These are phyloP conservation scores for Chaetomiaceae sp. DNA, from an alignment of 2,329 filamentous ascomycete species.

Conservation along the genomic window DNA sequence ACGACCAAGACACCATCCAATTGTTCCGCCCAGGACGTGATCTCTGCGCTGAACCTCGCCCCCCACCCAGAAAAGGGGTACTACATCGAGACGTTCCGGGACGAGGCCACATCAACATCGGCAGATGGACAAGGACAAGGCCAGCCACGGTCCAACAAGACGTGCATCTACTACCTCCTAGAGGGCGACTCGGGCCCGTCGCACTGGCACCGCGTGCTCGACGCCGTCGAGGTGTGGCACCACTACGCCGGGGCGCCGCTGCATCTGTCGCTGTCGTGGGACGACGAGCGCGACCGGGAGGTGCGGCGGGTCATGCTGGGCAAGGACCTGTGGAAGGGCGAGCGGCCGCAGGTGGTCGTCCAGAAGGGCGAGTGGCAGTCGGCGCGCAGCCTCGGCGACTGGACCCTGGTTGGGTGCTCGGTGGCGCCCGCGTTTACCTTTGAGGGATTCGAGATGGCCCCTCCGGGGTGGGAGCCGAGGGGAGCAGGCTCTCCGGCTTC, in stretches of 20 bases:
- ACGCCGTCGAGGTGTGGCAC: slow-evolving; percentile 48
- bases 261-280: slow-evolving; percentile 38
- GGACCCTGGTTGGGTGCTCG: slow-evolving; percentile 40
- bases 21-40: slow-evolving; percentile 40
- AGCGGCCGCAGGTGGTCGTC: slow-evolving; percentile 42
- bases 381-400: slow-evolving; percentile 40
- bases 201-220: slow-evolving; percentile 45
- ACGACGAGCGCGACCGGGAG: slow-evolving; percentile 37
- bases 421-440: slow-evolving; percentile 27
- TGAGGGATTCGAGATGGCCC: slow-evolving; percentile 30
- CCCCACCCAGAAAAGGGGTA: slow-evolving; percentile 47
- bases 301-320: slow-evolving; percentile 36
- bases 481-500: not conserved
- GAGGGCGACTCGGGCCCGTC: slow-evolving; percentile 40
- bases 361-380: slow-evolving; percentile 41
- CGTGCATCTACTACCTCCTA: slow-evolving; percentile 49
- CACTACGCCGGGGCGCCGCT: slow-evolving; percentile 49
- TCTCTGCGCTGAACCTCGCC: slow-evolving; percentile 38
- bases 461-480: slow-evolving; percentile 31
- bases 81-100: slow-evolving; percentile 43
- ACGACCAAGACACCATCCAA: not conserved
- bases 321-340: slow-evolving; percentile 36
- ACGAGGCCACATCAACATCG: slow-evolving; percentile 25
- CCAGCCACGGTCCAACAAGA: slow-evolving; percentile 39
- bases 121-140: not conserved